A percentile compares a stretch with the other conserved stretches of the same genome.
Evolutionary conservation across 345 rosid species (phyloP).

Genomic region (Firmiana major): DNA sequence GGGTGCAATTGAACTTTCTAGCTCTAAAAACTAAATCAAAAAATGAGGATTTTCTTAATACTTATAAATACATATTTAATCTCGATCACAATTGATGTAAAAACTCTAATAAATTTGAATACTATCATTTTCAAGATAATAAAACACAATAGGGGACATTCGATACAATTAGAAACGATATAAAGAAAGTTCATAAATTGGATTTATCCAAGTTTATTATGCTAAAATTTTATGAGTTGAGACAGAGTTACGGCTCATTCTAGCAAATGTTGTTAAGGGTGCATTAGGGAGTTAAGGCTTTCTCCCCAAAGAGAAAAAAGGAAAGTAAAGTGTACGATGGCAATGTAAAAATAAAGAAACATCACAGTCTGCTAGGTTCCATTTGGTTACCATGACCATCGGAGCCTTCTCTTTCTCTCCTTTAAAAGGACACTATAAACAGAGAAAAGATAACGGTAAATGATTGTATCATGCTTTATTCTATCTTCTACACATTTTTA

Average conservation of each 20-base stretch:
- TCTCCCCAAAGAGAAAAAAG: neutral
- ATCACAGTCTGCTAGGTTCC: neutral
- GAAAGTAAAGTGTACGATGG: neutral
- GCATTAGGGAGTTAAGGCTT: neutral
- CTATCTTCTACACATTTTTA: slow-evolving; percentile 22
- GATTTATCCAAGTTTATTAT: neutral
- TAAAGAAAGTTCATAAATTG: neutral
- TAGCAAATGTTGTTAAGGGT: neutral
- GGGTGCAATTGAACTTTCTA: too few species aligned
- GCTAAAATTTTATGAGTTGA: neutral
- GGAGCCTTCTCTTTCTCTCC: neutral
- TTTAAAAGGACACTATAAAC: neutral
- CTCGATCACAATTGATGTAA: too few species aligned
- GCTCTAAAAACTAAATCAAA: too few species aligned
- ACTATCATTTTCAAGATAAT: neutral
- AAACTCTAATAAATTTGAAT: too few species aligned
- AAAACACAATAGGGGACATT: neutral
- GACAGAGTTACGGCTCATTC: too few species aligned
- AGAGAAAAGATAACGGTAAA: neutral
- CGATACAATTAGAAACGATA: too few species aligned
- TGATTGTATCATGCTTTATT: slow-evolving; percentile 17
- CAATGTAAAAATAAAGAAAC: neutral
- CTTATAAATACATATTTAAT: too few species aligned
- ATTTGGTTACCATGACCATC: neutral
- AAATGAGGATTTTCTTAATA: too few species aligned